A percentile compares a stretch with the other conserved stretches of the same genome.
Evolutionary conservation across 306 rosid species (phyloP).

Genomic region (Prunus kanzakura): DNA sequence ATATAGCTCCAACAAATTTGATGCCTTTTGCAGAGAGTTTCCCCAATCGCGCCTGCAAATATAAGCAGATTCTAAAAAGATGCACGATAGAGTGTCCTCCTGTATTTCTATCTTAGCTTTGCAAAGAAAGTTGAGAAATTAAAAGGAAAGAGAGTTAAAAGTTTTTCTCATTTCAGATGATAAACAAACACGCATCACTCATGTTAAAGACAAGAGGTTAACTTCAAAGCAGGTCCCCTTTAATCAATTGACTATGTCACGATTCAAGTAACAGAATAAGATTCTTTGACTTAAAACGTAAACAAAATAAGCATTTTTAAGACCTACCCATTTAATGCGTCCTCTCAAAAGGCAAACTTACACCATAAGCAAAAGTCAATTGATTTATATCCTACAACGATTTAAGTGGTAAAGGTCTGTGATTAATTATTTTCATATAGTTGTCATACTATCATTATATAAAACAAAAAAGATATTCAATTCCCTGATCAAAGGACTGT

Average conservation of each 20-base stretch:
- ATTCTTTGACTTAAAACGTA: background rate
- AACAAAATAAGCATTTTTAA: background rate
- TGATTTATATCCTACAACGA: too few species aligned
- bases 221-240: background rate
- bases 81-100: constrained; percentile 19
- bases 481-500: background rate
- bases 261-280: background rate
- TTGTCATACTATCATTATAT: background rate
- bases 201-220: background rate
- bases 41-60: constrained; percentile 72
- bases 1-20: constrained; percentile 81
- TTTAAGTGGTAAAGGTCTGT: too few species aligned
- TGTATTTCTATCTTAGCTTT: constrained; percentile 18
- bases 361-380: too few species aligned
- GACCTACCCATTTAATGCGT: background rate
- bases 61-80: constrained; percentile 27
- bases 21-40: constrained; percentile 71
- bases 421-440: too few species aligned
- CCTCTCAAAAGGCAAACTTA: background rate
- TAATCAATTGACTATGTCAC: background rate
- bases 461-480: background rate
- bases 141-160: background rate
- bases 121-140: background rate
- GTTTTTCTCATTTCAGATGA: background rate
- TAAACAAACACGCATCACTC: background rate